Percentiles rank a stretch among this genome's conserved stretches.
These are phyloP conservation scores for Raphanus raphanistrum DNA, from an alignment of 345 rosid species.

Conservation along the genomic window DNA sequence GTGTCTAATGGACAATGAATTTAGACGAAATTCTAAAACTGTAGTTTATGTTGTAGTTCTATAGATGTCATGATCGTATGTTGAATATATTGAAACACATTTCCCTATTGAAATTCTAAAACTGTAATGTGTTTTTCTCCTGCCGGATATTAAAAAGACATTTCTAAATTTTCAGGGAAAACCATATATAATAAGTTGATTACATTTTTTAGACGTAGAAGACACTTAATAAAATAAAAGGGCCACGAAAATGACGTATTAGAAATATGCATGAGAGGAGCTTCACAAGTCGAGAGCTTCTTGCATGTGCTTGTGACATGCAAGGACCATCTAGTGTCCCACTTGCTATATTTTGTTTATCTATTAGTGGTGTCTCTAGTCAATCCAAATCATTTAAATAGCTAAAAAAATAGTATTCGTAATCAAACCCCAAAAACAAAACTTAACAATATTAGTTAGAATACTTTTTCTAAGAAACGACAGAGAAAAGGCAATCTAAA, in stretches of 20 bases:
- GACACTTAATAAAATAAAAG: slow-evolving; percentile 1
- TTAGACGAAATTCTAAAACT: neutral
- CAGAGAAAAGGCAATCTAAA: too few species aligned
- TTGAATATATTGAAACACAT: neutral
- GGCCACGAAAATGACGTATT: slow-evolving; percentile 33
- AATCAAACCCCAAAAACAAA: neutral
- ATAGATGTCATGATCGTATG: neutral
- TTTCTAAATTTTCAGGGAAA: neutral
- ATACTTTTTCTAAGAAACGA: too few species aligned
- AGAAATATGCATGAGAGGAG: slow-evolving; percentile 26
- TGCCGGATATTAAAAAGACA: neutral
- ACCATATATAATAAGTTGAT: slow-evolving; percentile 17
- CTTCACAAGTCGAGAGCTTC: slow-evolving; percentile 24
- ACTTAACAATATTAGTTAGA: too few species aligned
- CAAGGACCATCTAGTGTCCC: slow-evolving; percentile 22
- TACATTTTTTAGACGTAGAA: neutral
- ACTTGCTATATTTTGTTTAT: neutral
- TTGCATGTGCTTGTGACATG: slow-evolving; percentile 40
- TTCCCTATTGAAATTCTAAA: neutral
- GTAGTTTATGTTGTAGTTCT: neutral
- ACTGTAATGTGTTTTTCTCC: neutral
- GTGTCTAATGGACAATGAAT: neutral
- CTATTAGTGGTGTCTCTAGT: neutral
- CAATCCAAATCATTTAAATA: slow-evolving; percentile 17
- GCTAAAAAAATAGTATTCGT: neutral